phyloP scores from a whole-genome alignment of 1,284 basidiomycete species.

The Irpex rosettiformis region DNA sequence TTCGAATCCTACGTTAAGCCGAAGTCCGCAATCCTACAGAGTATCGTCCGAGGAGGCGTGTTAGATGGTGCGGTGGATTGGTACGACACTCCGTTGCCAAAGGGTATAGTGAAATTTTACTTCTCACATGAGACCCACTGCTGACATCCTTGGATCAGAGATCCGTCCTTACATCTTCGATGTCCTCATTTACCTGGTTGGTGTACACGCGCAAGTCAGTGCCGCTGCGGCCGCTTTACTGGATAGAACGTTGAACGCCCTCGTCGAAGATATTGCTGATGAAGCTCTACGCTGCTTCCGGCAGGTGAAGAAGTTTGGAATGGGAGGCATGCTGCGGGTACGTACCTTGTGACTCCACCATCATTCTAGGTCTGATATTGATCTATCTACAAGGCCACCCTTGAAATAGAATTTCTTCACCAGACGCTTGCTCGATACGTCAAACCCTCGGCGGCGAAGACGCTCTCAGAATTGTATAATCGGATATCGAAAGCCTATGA shows the following conservation, averaged over 20 bases:
- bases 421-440: conserved; percentile 91
- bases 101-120: conserved; percentile 47
- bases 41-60: conserved; percentile 77
- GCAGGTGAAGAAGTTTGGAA: conserved; percentile 86
- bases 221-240: conserved; percentile 77
- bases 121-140: neutral
- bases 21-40: conserved; percentile 65
- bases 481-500: conserved; percentile 89
- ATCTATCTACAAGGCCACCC: conserved; percentile 68
- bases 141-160: conserved; percentile 45
- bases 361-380: conserved; percentile 6
- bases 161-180: conserved; percentile 95
- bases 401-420: conserved; percentile 99
- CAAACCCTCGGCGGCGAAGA: conserved; percentile 74
- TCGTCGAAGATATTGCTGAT: conserved; percentile 82
- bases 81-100: conserved; percentile 86
- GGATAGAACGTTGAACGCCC: conserved; percentile 74
- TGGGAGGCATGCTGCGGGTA: conserved; percentile 97
- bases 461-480: conserved; percentile 88
- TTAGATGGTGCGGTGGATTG: conserved; percentile 83
- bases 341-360: conserved; percentile 26
- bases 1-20: conserved; percentile 87
- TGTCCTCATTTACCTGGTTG: conserved; percentile 83
- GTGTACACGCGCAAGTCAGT: conserved; percentile 89
- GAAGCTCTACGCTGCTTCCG: conserved; percentile 84